Conservation (phyloP, 1,284 basidiomycete genomes). For the Cystodermella granulosa region DNA sequence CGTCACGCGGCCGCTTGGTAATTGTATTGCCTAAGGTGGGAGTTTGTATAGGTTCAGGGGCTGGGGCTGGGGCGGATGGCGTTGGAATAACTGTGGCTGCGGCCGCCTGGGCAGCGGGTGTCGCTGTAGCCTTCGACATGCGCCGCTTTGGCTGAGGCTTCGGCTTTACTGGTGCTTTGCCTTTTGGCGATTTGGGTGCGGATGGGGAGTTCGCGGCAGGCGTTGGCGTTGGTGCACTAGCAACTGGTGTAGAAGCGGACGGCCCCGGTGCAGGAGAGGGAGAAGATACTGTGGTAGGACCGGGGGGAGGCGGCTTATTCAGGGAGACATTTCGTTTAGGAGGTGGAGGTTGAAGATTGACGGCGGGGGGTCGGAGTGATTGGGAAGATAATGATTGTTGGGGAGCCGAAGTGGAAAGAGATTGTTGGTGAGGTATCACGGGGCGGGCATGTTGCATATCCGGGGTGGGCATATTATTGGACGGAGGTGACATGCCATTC, state of each 20-base stretch:
- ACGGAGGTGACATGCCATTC: constrained; percentile 1
- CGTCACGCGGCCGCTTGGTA: constrained; percentile 58
- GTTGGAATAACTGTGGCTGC: constrained; percentile 30
- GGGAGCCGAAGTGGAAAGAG: constrained; percentile 32
- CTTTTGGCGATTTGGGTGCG: constrained; percentile 53
- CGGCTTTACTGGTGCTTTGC: constrained; percentile 39
- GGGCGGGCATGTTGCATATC: constrained; percentile 1
- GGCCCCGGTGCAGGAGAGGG: constrained; percentile 39
- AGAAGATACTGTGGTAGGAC: constrained; percentile 24
- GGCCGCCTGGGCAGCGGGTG: constrained; percentile 27
- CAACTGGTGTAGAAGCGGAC: constrained; percentile 50
- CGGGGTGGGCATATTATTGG: background rate
- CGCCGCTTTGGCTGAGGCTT: constrained; percentile 37
- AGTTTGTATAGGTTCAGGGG: constrained; percentile 18
- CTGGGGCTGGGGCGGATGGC: constrained; percentile 20
- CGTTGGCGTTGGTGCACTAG: constrained; percentile 49
- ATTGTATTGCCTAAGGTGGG: constrained; percentile 27
- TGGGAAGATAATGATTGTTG: constrained; percentile 7
- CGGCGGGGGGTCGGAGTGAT: constrained; percentile 13
- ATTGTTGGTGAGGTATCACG: constrained; percentile 13
- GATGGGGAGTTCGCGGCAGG: constrained; percentile 45
- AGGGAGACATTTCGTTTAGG: constrained; percentile 27
- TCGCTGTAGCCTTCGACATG: constrained; percentile 37
- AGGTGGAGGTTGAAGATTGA: constrained; percentile 31
- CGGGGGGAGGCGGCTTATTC: background rate